Evolutionary conservation across 1,284 basidiomycete species (phyloP), one percentile per base, ranked within the genome.

Genomic region (Apiotrichum domesticum): DNA sequence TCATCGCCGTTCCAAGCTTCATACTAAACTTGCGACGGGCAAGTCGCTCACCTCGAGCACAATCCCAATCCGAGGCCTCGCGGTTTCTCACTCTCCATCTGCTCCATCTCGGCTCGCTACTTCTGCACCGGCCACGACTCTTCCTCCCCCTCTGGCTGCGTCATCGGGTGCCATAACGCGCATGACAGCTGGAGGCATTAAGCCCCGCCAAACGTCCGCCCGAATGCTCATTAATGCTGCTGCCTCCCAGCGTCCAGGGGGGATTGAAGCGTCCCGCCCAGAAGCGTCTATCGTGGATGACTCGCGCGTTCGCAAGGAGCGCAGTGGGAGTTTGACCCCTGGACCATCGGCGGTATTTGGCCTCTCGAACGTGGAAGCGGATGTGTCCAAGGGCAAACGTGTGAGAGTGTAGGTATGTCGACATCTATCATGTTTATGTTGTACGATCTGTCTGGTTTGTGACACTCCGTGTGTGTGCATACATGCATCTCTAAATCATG

Each of bases 1-100:
- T 34, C 59, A 66, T 37, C 64, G 67, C 3, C 59, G 65, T 21
- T 64, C 66, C 15, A 65, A 65, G 48, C 52, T 58, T 13, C 34
- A 54, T n/a, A n/a, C 46, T 43, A 64, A 56, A 57, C 51, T 51
- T 21, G 32, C 51, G 2, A 49, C 51, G 4, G 58, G 57, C 46
- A 59, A 59, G 42, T 62, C 56, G 6, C 61, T 67, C n/a, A 42
- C 58, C 8, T 55, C 66, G 6, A 62, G 64, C 6, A 73, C 70
- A 0, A 73, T 75, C 46, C 70, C 73, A n/a, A 73, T 75, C 15
- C 57, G 71, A 41, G 66, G 66, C 4, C 57, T 68, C 40, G 56
- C 66, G 9, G 55, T 58, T 0, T 32, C 15, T 6, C 46, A 46
- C 6, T 40, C 42, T 3, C 13, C 43, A 8, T 33, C 51, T 1